phyloP scores from a whole-genome alignment of 768 basidiomycete species.

The Pulveroboletus sp. region DNA sequence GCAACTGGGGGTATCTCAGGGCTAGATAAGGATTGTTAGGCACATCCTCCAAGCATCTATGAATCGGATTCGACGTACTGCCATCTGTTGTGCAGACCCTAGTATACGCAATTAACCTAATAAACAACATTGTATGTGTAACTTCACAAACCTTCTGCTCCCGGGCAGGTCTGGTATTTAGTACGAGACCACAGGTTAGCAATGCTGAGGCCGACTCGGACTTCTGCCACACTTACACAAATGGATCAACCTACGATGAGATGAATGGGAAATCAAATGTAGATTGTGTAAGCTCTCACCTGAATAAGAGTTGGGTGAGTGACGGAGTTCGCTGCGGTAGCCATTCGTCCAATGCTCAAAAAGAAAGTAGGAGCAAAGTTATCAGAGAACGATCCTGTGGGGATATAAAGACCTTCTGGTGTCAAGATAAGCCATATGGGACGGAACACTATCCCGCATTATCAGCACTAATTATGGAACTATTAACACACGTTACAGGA shows the following conservation, averaged over 20 bases:
- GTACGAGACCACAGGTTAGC: not conserved
- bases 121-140: not conserved
- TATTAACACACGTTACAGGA: not conserved
- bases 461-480: constrained; percentile 4
- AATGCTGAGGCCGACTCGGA: not conserved
- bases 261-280: not conserved
- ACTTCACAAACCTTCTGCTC: constrained; percentile 52
- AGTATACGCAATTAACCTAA: not conserved
- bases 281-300: constrained; percentile 30
- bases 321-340: constrained; percentile 59
- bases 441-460: constrained; percentile 7
- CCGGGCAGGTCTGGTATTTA: constrained; percentile 37
- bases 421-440: no score
- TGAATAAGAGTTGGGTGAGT: constrained; percentile 57
- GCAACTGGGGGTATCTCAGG: constrained; percentile 63
- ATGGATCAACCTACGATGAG: constrained; percentile 58
- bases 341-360: constrained; percentile 37
- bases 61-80: constrained; percentile 45
- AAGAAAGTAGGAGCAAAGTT: not conserved
- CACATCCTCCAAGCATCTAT: not conserved
- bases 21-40: constrained; percentile 28
- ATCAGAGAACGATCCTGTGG: not conserved
- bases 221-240: constrained; percentile 49
- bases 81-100: constrained; percentile 74
- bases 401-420: not conserved